Percentiles rank a stretch among this genome's conserved stretches.
These are phyloP conservation scores for Schizophyllum commune DNA, from an alignment of 1,284 basidiomycete genomes.

Conservation along the genomic window DNA sequence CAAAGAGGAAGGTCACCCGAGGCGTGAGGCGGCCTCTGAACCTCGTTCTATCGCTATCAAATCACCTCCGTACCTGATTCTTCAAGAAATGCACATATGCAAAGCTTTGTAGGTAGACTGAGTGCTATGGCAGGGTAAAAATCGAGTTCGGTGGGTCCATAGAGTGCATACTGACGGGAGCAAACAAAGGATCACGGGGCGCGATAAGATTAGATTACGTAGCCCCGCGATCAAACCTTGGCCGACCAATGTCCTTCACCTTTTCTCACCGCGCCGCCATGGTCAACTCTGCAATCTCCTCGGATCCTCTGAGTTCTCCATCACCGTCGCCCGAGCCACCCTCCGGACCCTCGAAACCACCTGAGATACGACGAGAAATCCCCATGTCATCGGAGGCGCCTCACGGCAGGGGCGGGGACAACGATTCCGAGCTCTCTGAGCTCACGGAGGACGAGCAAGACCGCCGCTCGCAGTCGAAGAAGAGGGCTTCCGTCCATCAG, in stretches of 20 bases:
- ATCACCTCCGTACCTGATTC: too few species aligned
- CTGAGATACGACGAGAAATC: constrained; percentile 15
- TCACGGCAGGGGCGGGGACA: constrained; percentile 57
- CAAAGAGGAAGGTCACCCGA: too few species aligned
- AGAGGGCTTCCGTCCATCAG: constrained; percentile 5
- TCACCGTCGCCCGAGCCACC: constrained; percentile 35
- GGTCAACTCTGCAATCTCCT: neutral
- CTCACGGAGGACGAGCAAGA: constrained; percentile 75
- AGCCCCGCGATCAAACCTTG: neutral
- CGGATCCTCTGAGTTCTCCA: constrained; percentile 41
- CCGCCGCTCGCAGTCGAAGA: constrained; percentile 10
- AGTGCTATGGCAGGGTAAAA: neutral
- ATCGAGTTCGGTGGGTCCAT: neutral
- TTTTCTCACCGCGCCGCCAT: neutral
- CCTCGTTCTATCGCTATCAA: too few species aligned
- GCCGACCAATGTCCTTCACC: neutral
- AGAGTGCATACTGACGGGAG: neutral
- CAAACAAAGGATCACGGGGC: neutral
- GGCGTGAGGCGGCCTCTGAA: too few species aligned
- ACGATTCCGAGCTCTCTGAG: constrained; percentile 71
- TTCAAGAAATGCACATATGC: too few species aligned
- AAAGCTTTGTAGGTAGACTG: too few species aligned
- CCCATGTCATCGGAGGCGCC: constrained; percentile 23
- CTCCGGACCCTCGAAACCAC: constrained; percentile 19
- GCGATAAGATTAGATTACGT: neutral